Evolutionary conservation across 306 rosid genomes (phyloP), one percentile per base, ranked within the genome.

Genomic region (Cucurbita maxima): DNA sequence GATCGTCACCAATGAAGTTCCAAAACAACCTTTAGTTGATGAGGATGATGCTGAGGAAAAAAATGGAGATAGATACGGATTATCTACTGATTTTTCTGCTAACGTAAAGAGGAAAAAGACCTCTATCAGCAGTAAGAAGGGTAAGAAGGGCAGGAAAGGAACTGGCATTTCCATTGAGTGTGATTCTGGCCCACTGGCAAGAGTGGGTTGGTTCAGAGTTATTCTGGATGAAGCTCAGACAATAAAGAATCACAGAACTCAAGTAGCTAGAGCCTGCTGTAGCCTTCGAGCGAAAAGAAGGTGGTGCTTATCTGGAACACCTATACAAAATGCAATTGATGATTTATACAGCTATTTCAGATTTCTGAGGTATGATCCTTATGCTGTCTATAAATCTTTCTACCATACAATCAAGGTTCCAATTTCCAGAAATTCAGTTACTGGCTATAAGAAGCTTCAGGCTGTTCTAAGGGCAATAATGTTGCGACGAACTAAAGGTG

Each of bases 251-350:
- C 97, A 91, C 83, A 88, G 97, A 82, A 94, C 99, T 85, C 96
- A 91, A 83, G 97, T 94, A 81, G 99, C 99, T 75, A 89, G 99
- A 83, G 99, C 99, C 44, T 94, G 99, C 72, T 91, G 92, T 81
- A 88, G 97, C 81, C 99, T 94, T 74, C 84, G 92, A 79, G 97
- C 99, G 78, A 91, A 89, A 85, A 87, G 95, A 81, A 86, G 99
- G 84, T 91, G 99, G 99, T 94, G 99, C 90, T 82, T 94, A 81
- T 94, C 99, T 70, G 97, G 99, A 78, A 94, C 99, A 5, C 99
- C 97, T 37, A 94, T 94, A 82, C 97, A 94, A 81, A 94, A 94
- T 81, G 76, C 90, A 43, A 89, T 94, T 68, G 99, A 94, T 76
- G 99, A 94, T 79, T 77, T 94, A 72, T 94, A 94, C 81, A 94